Evolutionary conservation across 2,329 filamentous ascomycete genomes (phyloP).

Genomic region (Monilinia aucupariae): DNA sequence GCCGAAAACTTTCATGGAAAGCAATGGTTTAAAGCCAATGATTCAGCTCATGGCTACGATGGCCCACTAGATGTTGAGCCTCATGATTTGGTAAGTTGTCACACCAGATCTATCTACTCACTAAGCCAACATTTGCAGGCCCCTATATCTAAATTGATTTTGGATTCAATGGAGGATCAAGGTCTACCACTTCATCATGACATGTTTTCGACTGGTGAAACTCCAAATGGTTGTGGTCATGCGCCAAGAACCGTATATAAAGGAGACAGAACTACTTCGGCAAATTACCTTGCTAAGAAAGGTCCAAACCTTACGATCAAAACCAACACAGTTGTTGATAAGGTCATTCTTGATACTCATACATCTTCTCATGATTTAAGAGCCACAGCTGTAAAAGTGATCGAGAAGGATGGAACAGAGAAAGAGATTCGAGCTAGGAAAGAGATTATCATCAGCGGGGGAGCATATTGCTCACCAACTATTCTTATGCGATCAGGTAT

Average conservation of each 20-base stretch:
- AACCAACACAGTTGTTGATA: constrained; percentile 47
- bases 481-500: constrained; percentile 45
- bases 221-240: constrained; percentile 51
- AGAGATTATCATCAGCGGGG: constrained; percentile 46
- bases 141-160: constrained; percentile 51
- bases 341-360: constrained; percentile 42
- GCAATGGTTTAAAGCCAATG: constrained; percentile 49
- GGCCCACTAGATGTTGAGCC: constrained; percentile 53
- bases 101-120: background rate
- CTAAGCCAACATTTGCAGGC: constrained; percentile 16
- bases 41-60: constrained; percentile 44
- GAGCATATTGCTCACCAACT: constrained; percentile 44
- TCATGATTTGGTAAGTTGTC: constrained; percentile 44
- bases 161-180: constrained; percentile 49
- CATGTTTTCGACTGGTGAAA: constrained; percentile 52
- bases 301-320: constrained; percentile 39
- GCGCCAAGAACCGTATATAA: constrained; percentile 47
- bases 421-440: constrained; percentile 39
- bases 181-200: constrained; percentile 52
- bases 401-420: constrained; percentile 40
- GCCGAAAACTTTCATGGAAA: constrained; percentile 54
- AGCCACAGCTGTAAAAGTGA: constrained; percentile 43
- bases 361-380: constrained; percentile 35
- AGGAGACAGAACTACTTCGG: constrained; percentile 48
- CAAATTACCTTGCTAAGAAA: constrained; percentile 46